These are phyloP conservation scores for Chara braunii DNA, from an alignment of 139 green algal species.

Conservation along the genomic window DNA sequence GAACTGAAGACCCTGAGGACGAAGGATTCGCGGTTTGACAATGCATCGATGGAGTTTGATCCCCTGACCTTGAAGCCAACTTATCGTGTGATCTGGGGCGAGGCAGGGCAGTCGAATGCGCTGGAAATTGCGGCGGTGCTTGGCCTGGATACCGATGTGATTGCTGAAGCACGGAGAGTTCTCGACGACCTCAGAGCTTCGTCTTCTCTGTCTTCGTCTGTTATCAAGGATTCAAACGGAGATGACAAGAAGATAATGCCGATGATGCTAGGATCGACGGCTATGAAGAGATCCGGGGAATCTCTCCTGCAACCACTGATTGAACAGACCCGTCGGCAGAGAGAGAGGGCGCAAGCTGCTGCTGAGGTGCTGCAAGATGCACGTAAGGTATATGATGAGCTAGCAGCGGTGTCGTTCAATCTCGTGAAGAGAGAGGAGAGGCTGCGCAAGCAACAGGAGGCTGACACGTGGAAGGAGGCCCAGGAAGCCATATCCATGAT, in stretches of 20 bases:
- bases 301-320: slow-evolving; percentile 16
- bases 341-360: neutral
- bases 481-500: neutral
- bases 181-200: too few species aligned
- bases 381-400: neutral
- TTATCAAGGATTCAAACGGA: too few species aligned
- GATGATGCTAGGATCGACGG: too few species aligned
- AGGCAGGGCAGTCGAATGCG: slow-evolving; percentile 20
- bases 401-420: neutral
- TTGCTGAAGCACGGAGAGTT: slow-evolving; percentile 6
- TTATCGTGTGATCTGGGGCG: slow-evolving; percentile 48
- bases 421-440: neutral
- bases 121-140: slow-evolving; percentile 6
- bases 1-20: slow-evolving; percentile 46
- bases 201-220: too few species aligned
- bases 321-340: slow-evolving; percentile 5
- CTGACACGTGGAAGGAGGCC: neutral
- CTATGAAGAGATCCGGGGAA: too few species aligned
- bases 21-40: slow-evolving; percentile 26
- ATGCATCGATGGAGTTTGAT: slow-evolving; percentile 49
- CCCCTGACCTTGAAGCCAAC: slow-evolving; percentile 34
- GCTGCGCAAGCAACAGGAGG: neutral
- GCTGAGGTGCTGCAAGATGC: neutral
- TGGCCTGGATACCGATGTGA: slow-evolving; percentile 2
- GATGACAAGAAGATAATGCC: too few species aligned